Conservation (phyloP, 768 basidiomycete species). For the Tricholoma terreum region DNA sequence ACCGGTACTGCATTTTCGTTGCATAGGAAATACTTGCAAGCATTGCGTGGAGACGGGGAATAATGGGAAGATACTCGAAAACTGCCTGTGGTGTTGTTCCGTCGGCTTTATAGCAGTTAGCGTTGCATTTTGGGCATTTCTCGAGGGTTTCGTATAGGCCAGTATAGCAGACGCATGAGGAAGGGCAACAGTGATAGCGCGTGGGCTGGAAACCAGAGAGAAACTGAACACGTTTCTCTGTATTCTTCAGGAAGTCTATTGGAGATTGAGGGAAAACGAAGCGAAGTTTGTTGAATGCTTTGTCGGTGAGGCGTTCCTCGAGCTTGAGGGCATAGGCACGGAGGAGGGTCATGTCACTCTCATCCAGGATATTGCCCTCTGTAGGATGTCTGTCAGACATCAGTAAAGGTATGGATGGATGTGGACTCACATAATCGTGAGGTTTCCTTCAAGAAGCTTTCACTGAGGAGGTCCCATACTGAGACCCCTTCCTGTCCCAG, state of each 20-base stretch:
- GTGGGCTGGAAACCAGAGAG: not conserved
- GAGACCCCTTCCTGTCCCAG: not conserved
- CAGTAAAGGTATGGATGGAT: not conserved
- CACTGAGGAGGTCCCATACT: not conserved
- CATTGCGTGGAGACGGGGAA: not conserved
- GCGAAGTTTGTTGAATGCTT: too few relatives aligned
- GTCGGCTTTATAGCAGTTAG: conserved; percentile 17
- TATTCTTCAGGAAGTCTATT: conserved; percentile 2
- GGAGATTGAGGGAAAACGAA: conserved; percentile 19
- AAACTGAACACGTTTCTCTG: too few relatives aligned
- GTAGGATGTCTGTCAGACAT: not conserved
- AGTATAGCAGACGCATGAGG: conserved; percentile 29
- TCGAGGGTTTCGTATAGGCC: conserved; percentile 14
- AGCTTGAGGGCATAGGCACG: conserved; percentile 28
- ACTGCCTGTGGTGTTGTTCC: conserved; percentile 18
- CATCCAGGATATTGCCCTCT: not conserved
- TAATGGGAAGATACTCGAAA: conserved; percentile 17
- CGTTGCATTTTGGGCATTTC: conserved; percentile 34
- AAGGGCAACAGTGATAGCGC: conserved; percentile 38
- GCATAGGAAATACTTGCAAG: not conserved
- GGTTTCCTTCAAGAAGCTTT: not conserved
- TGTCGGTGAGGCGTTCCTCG: conserved; percentile 21
- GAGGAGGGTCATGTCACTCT: conserved; percentile 21
- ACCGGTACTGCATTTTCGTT: too few relatives aligned
- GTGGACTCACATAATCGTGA: not conserved